Conservation (phyloP, 1,284 basidiomycete genomes). For the Trametes sp. region DNA sequence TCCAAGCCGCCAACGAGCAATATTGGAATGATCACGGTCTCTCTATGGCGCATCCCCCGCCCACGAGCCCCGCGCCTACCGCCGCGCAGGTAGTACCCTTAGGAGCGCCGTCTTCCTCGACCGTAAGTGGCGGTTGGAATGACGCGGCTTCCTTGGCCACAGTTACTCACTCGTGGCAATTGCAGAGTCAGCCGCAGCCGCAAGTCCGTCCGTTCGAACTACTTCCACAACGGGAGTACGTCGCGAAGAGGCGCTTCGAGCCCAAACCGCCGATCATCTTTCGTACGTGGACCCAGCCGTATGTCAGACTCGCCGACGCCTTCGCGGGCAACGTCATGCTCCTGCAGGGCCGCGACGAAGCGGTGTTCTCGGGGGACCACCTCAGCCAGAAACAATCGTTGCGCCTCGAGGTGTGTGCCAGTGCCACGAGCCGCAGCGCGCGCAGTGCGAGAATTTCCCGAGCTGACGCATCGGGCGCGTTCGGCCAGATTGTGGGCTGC, state of each 20-base stretch:
- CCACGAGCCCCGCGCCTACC: not conserved
- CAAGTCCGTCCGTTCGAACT: constrained; percentile 7
- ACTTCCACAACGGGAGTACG: constrained; percentile 21
- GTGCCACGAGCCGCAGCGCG: not conserved
- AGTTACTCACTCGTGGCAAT: not conserved
- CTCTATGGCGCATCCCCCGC: constrained; percentile 11
- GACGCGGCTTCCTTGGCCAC: no score
- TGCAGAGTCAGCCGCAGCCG: not conserved
- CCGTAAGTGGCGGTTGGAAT: not conserved
- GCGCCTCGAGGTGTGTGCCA: constrained; percentile 21
- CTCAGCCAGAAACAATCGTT: constrained; percentile 29
- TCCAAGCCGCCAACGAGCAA: constrained; percentile 15
- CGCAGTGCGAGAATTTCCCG: not conserved
- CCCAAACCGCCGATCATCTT: constrained; percentile 19
- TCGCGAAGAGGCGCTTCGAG: constrained; percentile 20
- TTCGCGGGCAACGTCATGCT: constrained; percentile 4
- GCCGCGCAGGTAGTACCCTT: not conserved
- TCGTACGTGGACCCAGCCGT: constrained; percentile 13
- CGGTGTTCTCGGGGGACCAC: constrained; percentile 22
- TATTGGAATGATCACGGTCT: constrained; percentile 20
- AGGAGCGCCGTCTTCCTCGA: not conserved
- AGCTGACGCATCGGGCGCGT: not conserved
- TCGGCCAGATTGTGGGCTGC: constrained; percentile 15
- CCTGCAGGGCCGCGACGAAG: constrained; percentile 18
- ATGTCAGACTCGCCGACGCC: constrained; percentile 24